phyloP scores from a whole-genome alignment of 1,284 basidiomycete species.

The Paramarasmius palmivorus region DNA sequence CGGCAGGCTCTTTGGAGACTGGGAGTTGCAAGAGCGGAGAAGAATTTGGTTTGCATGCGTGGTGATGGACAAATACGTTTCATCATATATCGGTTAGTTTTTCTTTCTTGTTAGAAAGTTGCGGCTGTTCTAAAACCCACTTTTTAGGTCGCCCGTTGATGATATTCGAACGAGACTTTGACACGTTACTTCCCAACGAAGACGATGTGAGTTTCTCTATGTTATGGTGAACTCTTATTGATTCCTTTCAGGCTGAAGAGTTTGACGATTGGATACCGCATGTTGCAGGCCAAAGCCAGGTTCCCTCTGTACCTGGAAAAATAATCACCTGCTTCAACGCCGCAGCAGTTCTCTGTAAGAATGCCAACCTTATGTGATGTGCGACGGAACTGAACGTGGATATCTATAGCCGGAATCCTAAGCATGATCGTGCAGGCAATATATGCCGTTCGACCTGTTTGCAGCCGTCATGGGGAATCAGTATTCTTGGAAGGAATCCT shows the following conservation, averaged over 20 bases:
- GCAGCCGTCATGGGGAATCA: slow-evolving; percentile 59
- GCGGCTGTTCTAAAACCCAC: background rate
- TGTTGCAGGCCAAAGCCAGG: slow-evolving; percentile 29
- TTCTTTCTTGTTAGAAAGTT: slow-evolving; percentile 3
- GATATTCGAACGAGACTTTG: slow-evolving; percentile 81
- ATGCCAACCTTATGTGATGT: background rate
- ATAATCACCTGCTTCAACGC: slow-evolving; percentile 79
- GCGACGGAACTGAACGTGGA: background rate
- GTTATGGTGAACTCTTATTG: slow-evolving; percentile 3
- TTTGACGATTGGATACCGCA: slow-evolving; percentile 55
- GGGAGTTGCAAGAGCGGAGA: slow-evolving; percentile 73
- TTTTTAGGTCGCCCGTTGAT: slow-evolving; percentile 65
- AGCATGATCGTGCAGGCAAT: slow-evolving; percentile 71
- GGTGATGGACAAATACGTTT: slow-evolving; percentile 79
- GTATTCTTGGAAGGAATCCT: slow-evolving; percentile 63
- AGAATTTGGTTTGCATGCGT: slow-evolving; percentile 84
- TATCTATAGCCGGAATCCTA: slow-evolving; percentile 56
- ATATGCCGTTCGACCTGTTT: slow-evolving; percentile 67
- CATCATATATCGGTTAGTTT: slow-evolving; percentile 70
- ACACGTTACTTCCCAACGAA: slow-evolving; percentile 67
- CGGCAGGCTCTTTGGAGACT: slow-evolving; percentile 59
- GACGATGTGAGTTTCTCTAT: slow-evolving; percentile 50
- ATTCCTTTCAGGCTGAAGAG: slow-evolving; percentile 53
- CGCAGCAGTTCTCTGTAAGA: slow-evolving; percentile 69
- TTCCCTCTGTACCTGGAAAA: slow-evolving; percentile 50